Evolutionary conservation across 139 green algal species (phyloP), one percentile per base, ranked within the genome.

Genomic region (Yamagishiella unicocca): DNA sequence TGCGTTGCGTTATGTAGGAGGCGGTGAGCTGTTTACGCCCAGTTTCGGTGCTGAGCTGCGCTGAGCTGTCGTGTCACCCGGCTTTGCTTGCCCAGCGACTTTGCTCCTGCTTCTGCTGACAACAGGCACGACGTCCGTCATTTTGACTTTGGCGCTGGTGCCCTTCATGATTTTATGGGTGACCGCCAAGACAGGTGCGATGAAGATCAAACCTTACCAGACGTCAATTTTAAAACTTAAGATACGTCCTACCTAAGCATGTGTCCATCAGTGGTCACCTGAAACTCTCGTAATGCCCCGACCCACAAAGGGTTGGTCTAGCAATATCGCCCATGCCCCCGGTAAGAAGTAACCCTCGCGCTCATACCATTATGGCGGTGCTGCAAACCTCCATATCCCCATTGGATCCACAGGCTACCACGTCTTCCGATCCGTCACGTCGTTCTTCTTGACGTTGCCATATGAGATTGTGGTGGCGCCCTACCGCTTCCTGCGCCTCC

Each of bases 401-500:
- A n/a, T n/a, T n/a, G n/a, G n/a, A 17, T 27, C 58, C 58, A 6
- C 72, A 86, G 80, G 62, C 31, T 68, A 42, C 64, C 80, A 29
- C 80, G 12, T 78, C 55, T 33, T 61, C 4, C 43, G 80, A 0
- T 21, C 43, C 2, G 8, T 27, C 5, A 17, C 42, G 22, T 25
- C 31, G 0, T 37, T 42, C 10, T 22, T 85, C 40, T 42, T 85
- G 7, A 42, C 43, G 6, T 43, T 86, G 80, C 64, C 64, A 64
- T 86, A 86, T 42, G 37, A 35, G 29, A 66, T 86, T 0, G 35
- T 86, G 29, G 33, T 86, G 31, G 43, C 80, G 61, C 80, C 80
- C 62, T 86, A 78, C 61, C 62, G 64, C n/a, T 66, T 86, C 19
- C 43, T 86, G 64, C 61, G 80, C 37, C 10, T 86, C 25, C 80